Percentiles rank a stretch among this genome's conserved stretches.
Evolutionary conservation across 371 early-diverging fungal species (phyloP).

Genomic region (Zopfochytrium polystomum): DNA sequence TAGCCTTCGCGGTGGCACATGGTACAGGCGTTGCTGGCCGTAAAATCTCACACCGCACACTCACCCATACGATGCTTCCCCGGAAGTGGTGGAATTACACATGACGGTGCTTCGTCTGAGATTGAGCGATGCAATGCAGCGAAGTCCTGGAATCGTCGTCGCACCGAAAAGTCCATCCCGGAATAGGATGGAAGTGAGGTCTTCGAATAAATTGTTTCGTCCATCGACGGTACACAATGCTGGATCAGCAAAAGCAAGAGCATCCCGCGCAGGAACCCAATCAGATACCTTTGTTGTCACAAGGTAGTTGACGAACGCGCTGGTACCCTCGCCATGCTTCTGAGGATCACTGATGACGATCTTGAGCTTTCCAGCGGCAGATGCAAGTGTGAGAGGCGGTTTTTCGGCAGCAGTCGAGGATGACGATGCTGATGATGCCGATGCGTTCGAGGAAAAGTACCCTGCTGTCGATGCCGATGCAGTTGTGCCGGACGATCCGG

Average conservation of each 20-base stretch:
- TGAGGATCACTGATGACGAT: conserved; percentile 72
- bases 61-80: conserved; percentile 84
- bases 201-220: conserved; percentile 40
- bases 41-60: conserved; percentile 6
- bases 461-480: not conserved
- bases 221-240: not conserved
- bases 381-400: not conserved
- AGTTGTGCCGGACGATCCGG: not conserved
- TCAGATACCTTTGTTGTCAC: conserved; percentile 69
- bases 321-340: conserved; percentile 81
- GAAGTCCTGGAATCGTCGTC: conserved; percentile 92
- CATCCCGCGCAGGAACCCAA: not conserved
- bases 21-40: not conserved
- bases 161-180: conserved; percentile 49
- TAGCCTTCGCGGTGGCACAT: too few species aligned
- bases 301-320: conserved; percentile 76
- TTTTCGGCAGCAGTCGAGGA: not conserved
- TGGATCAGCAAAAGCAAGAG: conserved; percentile 1
- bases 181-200: conserved; percentile 56
- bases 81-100: conserved; percentile 87
- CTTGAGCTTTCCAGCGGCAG: too few species aligned
- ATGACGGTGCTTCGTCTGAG: conserved; percentile 66
- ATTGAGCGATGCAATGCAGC: conserved; percentile 79
- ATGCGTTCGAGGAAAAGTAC: not conserved
- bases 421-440: too few species aligned